Evolutionary conservation across 2,329 filamentous ascomycete species (phyloP), one percentile per base, ranked within the genome.

Genomic region (Neonectria ditissima): DNA sequence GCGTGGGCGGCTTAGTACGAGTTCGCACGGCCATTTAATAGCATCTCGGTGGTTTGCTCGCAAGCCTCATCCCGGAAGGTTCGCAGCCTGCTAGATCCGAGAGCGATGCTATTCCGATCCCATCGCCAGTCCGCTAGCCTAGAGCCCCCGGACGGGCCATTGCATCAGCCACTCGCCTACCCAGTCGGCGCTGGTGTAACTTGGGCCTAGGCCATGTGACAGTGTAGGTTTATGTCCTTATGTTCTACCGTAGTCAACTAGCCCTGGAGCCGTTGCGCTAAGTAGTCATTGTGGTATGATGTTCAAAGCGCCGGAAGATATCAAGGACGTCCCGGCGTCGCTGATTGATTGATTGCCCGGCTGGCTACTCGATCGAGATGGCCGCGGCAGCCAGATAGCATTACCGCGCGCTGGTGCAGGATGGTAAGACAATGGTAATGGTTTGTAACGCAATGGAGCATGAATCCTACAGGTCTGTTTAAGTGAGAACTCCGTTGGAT

Each of bases 91-190:
- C 28, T 47, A 68, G 65, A 72, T 72, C 65, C 58, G 51, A 47
- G 37, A 44, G 39, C 51, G 59, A 64, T 69, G 65, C 61, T 62
- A 55, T 62, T 65, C 60, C 66, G 69, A 70, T 73, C 69, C 64
- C 47, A 59, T 68, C 65, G 63, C 62, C 58, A 55, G 59, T 48
- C 67, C 70, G 60, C 60, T 53, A 54, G 57, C 47, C 37, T 45
- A 50, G 43, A 64, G 58, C 60, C 34, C 37, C 70, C 48, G 61
- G 70, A 63, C 50, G 37, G 54, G 41, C 26, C 44, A 48, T 20
- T 14, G 14, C 14, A 37, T 28, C 47, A 56, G 41, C 63, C 62
- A 56, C 43, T 52, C n/a, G 48, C 59, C 58, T 67, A 13, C 62
- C 65, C 24, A 65, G 51, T 58, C 45, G 51, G 67, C 65, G 48